Evolutionary conservation across 108 stramenopile genomes (phyloP).

Genomic region (Pseudonitzschia delicatissima): DNA sequence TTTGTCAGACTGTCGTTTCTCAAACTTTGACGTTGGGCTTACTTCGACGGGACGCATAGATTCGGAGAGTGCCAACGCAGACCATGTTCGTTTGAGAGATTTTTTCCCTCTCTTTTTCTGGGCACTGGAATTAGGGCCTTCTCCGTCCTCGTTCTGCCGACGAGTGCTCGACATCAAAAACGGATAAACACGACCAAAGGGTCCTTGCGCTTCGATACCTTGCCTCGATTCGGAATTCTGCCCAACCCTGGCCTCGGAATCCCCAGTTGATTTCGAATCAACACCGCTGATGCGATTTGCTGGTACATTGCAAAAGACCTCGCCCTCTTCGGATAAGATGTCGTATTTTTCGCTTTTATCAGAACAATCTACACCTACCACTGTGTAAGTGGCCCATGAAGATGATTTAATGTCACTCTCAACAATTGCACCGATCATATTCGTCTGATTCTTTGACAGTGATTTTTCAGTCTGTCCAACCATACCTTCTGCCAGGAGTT

Average conservation of each 20-base stretch:
- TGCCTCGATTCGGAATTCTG: not conserved
- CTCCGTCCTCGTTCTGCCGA: slow-evolving; percentile 3
- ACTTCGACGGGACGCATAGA: slow-evolving; percentile 39
- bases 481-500: slow-evolving; percentile 12
- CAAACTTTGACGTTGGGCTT: slow-evolving; percentile 7
- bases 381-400: slow-evolving; percentile 5
- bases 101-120: slow-evolving; percentile 1
- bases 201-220: not conserved
- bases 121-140: not conserved
- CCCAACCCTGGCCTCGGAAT: not conserved
- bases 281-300: slow-evolving; percentile 8
- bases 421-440: not conserved
- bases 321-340: slow-evolving; percentile 31
- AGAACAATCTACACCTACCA: not conserved
- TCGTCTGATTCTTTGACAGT: not conserved
- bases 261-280: not conserved
- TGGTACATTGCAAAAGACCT: slow-evolving; percentile 18
- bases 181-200: slow-evolving; percentile 15
- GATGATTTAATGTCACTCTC: slow-evolving; percentile 14
- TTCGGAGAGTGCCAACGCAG: slow-evolving; percentile 39
- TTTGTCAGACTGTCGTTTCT: not conserved
- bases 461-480: not conserved
- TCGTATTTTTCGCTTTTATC: slow-evolving; percentile 2
- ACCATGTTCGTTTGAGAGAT: slow-evolving; percentile 42
- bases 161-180: slow-evolving; percentile 11